Evolutionary conservation across 108 stramenopile genomes (phyloP).

Genomic region (Skeletonema potamos): DNA sequence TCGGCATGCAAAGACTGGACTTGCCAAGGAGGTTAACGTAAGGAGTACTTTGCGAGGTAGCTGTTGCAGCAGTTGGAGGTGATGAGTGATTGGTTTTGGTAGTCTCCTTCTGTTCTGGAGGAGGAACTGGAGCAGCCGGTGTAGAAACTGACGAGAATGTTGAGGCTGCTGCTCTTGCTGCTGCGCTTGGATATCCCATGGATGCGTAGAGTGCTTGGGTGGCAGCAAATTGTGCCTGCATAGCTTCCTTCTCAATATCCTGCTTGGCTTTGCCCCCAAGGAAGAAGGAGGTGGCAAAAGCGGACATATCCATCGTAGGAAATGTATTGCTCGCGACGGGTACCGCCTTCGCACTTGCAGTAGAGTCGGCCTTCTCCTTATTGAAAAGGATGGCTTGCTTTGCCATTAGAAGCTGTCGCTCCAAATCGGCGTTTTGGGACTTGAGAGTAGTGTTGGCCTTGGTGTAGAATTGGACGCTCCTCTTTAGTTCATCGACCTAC

Average conservation of each 20-base stretch:
- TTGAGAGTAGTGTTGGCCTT: conserved; percentile 72
- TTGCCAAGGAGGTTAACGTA: not conserved
- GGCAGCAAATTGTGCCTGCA: conserved; percentile 24
- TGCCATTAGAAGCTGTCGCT: conserved; percentile 63
- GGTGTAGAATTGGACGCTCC: conserved; percentile 77
- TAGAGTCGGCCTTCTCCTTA: not conserved
- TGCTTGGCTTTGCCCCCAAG: not conserved
- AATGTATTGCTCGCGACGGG: not conserved
- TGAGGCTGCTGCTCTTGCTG: conserved; percentile 28
- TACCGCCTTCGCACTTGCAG: not conserved
- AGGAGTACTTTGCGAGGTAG: not conserved
- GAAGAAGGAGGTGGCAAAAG: not conserved
- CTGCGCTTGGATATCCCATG: conserved; percentile 34
- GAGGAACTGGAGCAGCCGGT: not conserved
- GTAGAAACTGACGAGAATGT: conserved; percentile 9
- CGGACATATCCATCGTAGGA: not conserved
- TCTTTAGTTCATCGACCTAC: conserved; percentile 76
- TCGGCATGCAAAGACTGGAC: not conserved
- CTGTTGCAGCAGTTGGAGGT: not conserved
- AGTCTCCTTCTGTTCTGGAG: not conserved
- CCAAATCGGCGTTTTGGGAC: conserved; percentile 74
- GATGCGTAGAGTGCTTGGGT: conserved; percentile 36
- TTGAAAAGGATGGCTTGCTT: conserved; percentile 55
- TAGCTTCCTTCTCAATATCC: conserved; percentile 7
- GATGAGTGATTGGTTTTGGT: not conserved